Conservation (phyloP, 1,139 yeast genomes). For the Yamadazyma membranifaciens region DNA sequence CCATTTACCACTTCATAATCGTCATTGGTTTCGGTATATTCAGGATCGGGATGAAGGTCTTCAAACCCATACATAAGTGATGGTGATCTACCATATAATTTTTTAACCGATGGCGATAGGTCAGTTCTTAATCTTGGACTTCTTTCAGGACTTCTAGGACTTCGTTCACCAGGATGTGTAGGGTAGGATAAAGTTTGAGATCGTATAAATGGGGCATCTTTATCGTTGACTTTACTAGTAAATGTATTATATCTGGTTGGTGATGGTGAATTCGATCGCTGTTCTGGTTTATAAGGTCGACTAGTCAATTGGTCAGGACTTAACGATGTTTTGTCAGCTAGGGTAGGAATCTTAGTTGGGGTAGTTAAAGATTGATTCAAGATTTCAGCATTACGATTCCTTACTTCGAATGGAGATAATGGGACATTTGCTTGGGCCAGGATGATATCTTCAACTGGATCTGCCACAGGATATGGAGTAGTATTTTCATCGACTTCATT, state of each 20-base stretch:
- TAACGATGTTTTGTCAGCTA: constrained; percentile 6
- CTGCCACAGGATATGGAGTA: constrained; percentile 18
- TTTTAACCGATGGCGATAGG: constrained; percentile 35
- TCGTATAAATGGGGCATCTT: constrained; percentile 7
- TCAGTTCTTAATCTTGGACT: constrained; percentile 12
- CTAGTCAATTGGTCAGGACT: constrained; percentile 1
- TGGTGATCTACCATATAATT: constrained; percentile 18
- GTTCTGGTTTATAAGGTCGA: constrained; percentile 8
- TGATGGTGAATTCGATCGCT: constrained; percentile 7
- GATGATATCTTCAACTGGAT: constrained; percentile 10
- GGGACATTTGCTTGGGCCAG: constrained; percentile 1
- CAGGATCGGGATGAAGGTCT: constrained; percentile 23
- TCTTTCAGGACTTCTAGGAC: constrained; percentile 7
- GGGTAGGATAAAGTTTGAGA: constrained; percentile 13
- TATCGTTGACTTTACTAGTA: constrained; percentile 4
- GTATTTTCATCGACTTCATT: constrained; percentile 1
- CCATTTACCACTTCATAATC: constrained; percentile 8
- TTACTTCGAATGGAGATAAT: neutral
- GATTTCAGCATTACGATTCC: constrained; percentile 13
- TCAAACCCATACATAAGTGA: constrained; percentile 28
- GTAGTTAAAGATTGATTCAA: constrained; percentile 15
- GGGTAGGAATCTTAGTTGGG: constrained; percentile 20
- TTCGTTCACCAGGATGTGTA: constrained; percentile 3
- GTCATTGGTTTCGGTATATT: constrained; percentile 2
- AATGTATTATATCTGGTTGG: constrained; percentile 10